phyloP scores from a whole-genome alignment of 371 early-diverging fungal species.

The Entomophthora muscae region DNA sequence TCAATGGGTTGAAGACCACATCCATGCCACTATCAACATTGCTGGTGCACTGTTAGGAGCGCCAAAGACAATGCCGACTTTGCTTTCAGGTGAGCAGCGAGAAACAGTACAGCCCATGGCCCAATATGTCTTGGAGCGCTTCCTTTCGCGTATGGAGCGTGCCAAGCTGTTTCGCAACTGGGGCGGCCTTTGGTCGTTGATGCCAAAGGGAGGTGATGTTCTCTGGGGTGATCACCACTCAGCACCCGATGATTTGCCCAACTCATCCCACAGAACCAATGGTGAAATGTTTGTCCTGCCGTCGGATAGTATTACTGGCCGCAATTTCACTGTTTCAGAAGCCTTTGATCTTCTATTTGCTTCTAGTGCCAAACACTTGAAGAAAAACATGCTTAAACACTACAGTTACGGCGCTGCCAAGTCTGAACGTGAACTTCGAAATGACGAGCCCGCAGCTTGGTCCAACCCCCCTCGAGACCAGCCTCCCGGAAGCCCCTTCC shows the following conservation, averaged over 20 bases:
- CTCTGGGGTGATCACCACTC: conserved; percentile 54
- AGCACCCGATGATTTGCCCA: conserved; percentile 45
- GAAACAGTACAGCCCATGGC: conserved; percentile 73
- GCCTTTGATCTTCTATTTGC: conserved; percentile 29
- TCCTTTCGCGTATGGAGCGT: conserved; percentile 64
- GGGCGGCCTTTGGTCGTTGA: conserved; percentile 54
- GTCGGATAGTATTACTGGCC: background rate
- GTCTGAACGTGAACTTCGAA: conserved; percentile 13
- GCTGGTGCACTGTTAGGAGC: conserved; percentile 80
- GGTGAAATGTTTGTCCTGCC: conserved; percentile 1
- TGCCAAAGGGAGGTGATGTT: conserved; percentile 73
- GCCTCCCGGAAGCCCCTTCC: conserved; percentile 59
- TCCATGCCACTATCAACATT: conserved; percentile 69
- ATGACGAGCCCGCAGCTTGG: conserved; percentile 48
- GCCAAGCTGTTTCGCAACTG: conserved; percentile 65
- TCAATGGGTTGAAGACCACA: conserved; percentile 64
- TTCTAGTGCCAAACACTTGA: conserved; percentile 28
- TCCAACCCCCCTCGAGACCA: conserved; percentile 68
- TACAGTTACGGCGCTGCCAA: conserved; percentile 48
- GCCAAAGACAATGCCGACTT: conserved; percentile 60
- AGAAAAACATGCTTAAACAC: conserved; percentile 25
- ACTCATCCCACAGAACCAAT: background rate
- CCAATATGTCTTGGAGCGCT: conserved; percentile 61
- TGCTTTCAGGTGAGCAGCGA: conserved; percentile 68
- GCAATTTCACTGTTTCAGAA: conserved; percentile 30